Base-by-base conservation (phyloP, 1,284 basidiomycete genomes). In the Pseudozyma thailandica region DNA sequence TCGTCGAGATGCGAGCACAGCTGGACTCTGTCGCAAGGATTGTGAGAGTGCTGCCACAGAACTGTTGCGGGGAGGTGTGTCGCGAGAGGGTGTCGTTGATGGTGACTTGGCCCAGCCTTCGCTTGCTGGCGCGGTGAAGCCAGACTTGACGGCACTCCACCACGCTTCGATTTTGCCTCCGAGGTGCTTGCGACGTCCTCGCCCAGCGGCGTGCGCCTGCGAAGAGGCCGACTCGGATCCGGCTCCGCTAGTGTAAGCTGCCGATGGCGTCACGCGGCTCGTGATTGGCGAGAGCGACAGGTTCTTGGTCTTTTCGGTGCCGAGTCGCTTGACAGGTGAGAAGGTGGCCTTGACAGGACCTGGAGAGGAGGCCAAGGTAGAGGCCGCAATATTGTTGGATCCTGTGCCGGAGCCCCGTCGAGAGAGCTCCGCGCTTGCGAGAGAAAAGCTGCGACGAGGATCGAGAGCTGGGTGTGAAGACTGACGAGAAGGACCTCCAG, bases 111-210 rank as follows among this genome's bases (percentile, higher is more conserved):
- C 49, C 55, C 58, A 64, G 6, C 64, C 50, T 18, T 68, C 64
- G 18, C 56, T 50, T 1, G 60, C 39, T 2, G 61, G 57, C 42
- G 38, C 64, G 12, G 60, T 71, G 49, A 80, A 80, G 37, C 76
- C 76, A 6, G 77, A 72, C 66, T 80, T 80, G 66, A 80, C 78
- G 6, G 78, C 77, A 46, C 72, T 76, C 78, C 78, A 80, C 78
- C 78, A 80, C 3, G 77, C 75, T 35, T 80, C 78, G 51, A 80
- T 79, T 61, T 79, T 78, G 54, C 63, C 57, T 21, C 77, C 75
- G n/a, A 80, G 58, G 44, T 75, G 60, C 47, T 70, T 72, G 18
- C 68, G 57, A 25, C 68, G 59, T 31, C 71, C 59, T 3, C 75
- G 61, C 27, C 61, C 59, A 23, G 63, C 61, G 16, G 60, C 55